phyloP scores from a whole-genome alignment of 257 asterid genomes.

The Nicotiana sylvestris region DNA sequence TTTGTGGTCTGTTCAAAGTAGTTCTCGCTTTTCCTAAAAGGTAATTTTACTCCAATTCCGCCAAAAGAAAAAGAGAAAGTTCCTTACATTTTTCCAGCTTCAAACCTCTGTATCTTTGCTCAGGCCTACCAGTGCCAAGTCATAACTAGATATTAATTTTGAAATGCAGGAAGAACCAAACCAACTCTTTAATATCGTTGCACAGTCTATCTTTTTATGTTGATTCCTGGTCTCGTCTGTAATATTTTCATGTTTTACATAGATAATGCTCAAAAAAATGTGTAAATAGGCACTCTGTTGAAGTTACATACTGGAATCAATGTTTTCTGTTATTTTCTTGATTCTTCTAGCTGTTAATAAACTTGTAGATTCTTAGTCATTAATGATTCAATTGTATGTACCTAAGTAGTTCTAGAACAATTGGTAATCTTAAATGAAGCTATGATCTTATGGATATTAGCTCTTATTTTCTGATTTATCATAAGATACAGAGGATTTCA shows the following conservation, averaged over 20 bases:
- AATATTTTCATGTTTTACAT: neutral
- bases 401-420: neutral
- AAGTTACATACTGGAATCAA: neutral
- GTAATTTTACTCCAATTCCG: neutral
- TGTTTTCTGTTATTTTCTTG: neutral
- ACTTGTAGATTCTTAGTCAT: neutral
- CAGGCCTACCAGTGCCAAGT: conserved; percentile 3
- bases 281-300: neutral
- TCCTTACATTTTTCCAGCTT: neutral
- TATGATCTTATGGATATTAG: neutral
- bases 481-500: neutral
- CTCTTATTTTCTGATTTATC: conserved; percentile 6
- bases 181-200: neutral
- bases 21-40: neutral
- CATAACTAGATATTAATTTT: neutral
- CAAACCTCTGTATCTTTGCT: neutral
- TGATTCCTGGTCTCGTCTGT: neutral
- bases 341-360: conserved; percentile 1
- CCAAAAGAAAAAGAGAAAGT: neutral
- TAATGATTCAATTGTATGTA: neutral
- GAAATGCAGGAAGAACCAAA: neutral
- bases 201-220: neutral
- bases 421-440: neutral
- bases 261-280: neutral
- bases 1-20: neutral